phyloP scores from a whole-genome alignment of 371 early-diverging fungal genomes.

The Fennellomyces sp. region DNA sequence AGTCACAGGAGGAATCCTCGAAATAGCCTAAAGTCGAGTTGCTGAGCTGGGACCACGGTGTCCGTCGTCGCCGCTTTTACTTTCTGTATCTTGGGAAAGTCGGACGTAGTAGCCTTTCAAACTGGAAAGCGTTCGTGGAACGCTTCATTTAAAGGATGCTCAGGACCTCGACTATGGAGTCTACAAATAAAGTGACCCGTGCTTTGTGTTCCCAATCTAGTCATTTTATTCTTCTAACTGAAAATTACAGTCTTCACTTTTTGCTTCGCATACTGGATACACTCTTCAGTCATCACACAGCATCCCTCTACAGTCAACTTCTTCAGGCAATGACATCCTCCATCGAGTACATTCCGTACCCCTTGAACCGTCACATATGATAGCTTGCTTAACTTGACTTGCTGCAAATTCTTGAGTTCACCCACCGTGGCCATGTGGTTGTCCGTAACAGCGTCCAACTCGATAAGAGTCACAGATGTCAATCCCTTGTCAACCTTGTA shows the following conservation, averaged over 20 bases:
- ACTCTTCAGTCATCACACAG: neutral
- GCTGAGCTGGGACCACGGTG: no score
- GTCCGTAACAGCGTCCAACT: neutral
- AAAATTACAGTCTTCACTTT: neutral
- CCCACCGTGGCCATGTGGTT: neutral
- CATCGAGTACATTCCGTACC: neutral
- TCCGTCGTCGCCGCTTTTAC: no score
- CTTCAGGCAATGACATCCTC: neutral
- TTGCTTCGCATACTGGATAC: neutral
- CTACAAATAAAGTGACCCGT: no score
- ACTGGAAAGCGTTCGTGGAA: no score
- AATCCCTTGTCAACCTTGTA: neutral
- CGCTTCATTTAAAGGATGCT: no score
- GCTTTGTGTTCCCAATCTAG: neutral
- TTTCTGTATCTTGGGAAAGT: no score
- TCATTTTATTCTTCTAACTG: neutral
- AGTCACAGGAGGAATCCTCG: no score
- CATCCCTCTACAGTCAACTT: neutral
- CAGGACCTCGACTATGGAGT: no score
- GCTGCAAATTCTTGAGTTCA: neutral
- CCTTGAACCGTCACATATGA: neutral
- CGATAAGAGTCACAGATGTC: neutral
- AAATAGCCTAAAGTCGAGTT: no score
- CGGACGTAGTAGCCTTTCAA: no score
- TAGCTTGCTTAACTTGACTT: neutral